phyloP scores from a whole-genome alignment of 1,284 basidiomycete genomes.

The Ustilago tritici region DNA sequence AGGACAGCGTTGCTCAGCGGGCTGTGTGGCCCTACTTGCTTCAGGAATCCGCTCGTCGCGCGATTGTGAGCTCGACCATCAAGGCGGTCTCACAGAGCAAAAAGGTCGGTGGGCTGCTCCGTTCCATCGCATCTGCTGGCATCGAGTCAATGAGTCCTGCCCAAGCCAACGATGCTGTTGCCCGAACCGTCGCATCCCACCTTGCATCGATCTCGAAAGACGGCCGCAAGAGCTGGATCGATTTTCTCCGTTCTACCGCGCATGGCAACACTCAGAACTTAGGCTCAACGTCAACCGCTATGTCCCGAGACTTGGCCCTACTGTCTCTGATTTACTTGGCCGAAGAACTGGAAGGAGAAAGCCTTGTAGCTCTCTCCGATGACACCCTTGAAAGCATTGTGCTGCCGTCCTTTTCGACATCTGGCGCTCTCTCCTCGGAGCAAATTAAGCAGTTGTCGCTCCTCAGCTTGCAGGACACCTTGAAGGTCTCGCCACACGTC shows the following conservation, averaged over 20 bases:
- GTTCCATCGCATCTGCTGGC: conserved; percentile 14
- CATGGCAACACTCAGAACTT: conserved; percentile 2
- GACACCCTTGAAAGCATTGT: conserved; percentile 18
- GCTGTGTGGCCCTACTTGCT: conserved; percentile 45
- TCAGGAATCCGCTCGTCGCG: conserved; percentile 16
- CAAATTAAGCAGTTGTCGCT: conserved; percentile 18
- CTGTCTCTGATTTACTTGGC: conserved; percentile 34
- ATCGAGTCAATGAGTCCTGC: conserved; percentile 13
- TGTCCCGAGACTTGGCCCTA: conserved; percentile 40
- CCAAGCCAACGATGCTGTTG: conserved; percentile 25
- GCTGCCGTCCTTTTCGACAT: conserved; percentile 15
- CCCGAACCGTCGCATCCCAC: conserved; percentile 14
- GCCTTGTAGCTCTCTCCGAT: conserved; percentile 27
- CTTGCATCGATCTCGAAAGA: conserved; percentile 4
- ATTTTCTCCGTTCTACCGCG: conserved; percentile 24
- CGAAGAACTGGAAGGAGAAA: conserved; percentile 12
- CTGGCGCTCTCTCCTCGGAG: conserved; percentile 20
- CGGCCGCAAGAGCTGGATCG: conserved; percentile 23
- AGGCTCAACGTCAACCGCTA: conserved; percentile 6
- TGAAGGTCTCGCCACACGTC: conserved; percentile 28
- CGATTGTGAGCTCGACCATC: conserved; percentile 14
- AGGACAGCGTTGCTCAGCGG: conserved; percentile 27
- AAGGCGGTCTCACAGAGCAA: conserved; percentile 17
- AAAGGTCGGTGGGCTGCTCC: conserved; percentile 13
- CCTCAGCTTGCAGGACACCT: conserved; percentile 15